Base-by-base conservation (phyloP, 2,329 filamentous ascomycete genomes). In the Trichoderma endophyticum region DNA sequence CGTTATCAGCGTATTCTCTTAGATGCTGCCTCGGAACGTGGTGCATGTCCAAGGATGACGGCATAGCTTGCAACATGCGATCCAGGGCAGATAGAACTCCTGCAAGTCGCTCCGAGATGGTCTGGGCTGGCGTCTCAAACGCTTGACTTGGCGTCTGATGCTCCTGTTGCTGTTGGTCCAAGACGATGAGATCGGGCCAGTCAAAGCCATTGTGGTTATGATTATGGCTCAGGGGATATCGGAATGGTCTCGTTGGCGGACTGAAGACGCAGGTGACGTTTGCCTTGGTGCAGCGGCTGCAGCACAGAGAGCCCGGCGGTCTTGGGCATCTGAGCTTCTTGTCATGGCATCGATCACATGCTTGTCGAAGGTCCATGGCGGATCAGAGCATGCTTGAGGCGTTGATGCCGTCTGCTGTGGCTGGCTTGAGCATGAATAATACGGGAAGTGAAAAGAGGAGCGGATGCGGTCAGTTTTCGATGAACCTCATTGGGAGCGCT, bases 251-350 rank as follows among this genome's bases (percentile, higher is more conserved):
- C 56, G 75, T 70, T 15, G 77, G 79, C 39, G 84, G 84, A 43
- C 84, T 86, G 74, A 84, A 86, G 59, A 83, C 71, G 71, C 84
- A 86, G 6, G 77, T 59, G 2, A 79, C 77, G 34, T 79, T 77
- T 26, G 83, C 83, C 73, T 82, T 85, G 26, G 78, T 73, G 73
- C 84, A 86, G 34, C 84, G 81, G 9, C 78, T 78, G 73, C 84
- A 86, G 12, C 76, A 75, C 6, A 76, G 70, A 32, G 79, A 79
- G 0, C 81, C 81, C 0, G 78, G 72, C 32, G 80, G 78, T 68
- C 84, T 84, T 6, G 82, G 82, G 65, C 84, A 86, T 76, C 81
- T 80, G 14, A 86, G 78, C 75, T 86, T 86, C 51, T 86, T 85
- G 21, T 80, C 79, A 72, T 86, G 84, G 54, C 85, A 86, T 54